phyloP scores from a whole-genome alignment of 768 basidiomycete genomes.

The Russula compacta region DNA sequence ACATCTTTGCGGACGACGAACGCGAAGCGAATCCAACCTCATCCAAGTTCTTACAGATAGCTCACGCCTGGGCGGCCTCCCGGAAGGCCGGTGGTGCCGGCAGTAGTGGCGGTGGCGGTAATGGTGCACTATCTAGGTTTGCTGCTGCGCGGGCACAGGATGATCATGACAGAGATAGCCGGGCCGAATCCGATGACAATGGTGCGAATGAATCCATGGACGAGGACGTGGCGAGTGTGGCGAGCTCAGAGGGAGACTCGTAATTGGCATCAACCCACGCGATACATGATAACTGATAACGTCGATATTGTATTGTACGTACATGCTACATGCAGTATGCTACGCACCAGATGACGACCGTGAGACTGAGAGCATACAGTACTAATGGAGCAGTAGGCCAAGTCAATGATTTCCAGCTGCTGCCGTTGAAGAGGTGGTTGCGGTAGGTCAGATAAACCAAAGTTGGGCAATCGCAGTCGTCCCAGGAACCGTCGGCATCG shows the following conservation, averaged over 20 bases:
- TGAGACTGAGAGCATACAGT: not conserved
- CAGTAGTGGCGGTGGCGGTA: slow-evolving; percentile 14
- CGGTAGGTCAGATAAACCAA: not conserved
- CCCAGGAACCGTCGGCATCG: not conserved
- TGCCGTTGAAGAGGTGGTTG: not conserved
- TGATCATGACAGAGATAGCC: slow-evolving; percentile 14
- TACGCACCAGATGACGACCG: not conserved
- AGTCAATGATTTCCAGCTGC: not conserved
- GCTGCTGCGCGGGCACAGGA: slow-evolving; percentile 30
- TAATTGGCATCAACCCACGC: not conserved
- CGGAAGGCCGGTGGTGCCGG: slow-evolving; percentile 30
- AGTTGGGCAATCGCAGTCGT: not conserved
- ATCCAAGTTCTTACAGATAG: slow-evolving; percentile 94
- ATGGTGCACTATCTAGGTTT: slow-evolving; percentile 38
- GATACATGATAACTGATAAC: not conserved
- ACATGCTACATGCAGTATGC: not conserved
- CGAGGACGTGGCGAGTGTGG: slow-evolving; percentile 35
- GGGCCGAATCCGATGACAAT: slow-evolving; percentile 5
- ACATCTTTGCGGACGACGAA: slow-evolving; percentile 95
- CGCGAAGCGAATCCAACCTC: slow-evolving; percentile 85
- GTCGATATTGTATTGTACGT: not conserved
- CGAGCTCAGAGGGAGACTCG: slow-evolving; percentile 41
- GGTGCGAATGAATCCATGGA: slow-evolving; percentile 24
- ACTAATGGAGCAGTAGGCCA: not conserved
- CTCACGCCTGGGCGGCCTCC: slow-evolving; percentile 73